Conservation (phyloP, 1,139 yeast species). For the Meyerozyma elateridarum region DNA sequence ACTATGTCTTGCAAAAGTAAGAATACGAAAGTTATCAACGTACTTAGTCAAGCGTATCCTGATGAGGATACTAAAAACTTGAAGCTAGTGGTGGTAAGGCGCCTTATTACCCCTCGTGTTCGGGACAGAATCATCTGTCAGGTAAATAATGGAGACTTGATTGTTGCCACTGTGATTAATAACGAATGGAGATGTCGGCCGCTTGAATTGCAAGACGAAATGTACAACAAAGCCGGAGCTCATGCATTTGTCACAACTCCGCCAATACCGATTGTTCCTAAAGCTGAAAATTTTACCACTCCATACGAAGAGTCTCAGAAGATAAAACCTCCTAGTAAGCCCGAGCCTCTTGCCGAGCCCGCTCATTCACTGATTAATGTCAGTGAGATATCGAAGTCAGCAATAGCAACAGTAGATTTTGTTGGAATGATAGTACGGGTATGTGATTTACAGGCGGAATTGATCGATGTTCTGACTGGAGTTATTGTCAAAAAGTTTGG, state of each 20-base stretch:
- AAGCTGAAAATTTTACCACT: neutral
- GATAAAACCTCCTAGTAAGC: neutral
- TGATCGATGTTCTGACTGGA: conserved; percentile 78
- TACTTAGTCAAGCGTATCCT: conserved; percentile 22
- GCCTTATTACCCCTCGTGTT: conserved; percentile 65
- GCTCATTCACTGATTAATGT: conserved; percentile 4
- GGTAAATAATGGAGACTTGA: conserved; percentile 45
- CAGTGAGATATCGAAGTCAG: conserved; percentile 20
- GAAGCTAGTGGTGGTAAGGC: conserved; percentile 46
- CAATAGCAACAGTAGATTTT: conserved; percentile 50
- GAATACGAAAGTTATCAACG: conserved; percentile 21
- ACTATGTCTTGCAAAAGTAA: conserved; percentile 49
- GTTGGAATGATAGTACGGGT: conserved; percentile 69
- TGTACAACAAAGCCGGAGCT: conserved; percentile 45
- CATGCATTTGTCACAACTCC: conserved; percentile 27
- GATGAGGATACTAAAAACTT: conserved; percentile 9
- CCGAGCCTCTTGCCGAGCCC: neutral
- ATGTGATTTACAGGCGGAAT: conserved; percentile 49
- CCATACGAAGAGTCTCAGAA: neutral
- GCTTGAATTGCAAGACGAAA: conserved; percentile 42
- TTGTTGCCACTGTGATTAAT: conserved; percentile 61
- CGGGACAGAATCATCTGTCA: conserved; percentile 66
- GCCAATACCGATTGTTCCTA: conserved; percentile 16
- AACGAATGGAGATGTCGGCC: conserved; percentile 61
- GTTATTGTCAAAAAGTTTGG: conserved; percentile 50